phyloP scores from a whole-genome alignment of 495 filamentous ascomycete species.

The Podospora fimiseda region DNA sequence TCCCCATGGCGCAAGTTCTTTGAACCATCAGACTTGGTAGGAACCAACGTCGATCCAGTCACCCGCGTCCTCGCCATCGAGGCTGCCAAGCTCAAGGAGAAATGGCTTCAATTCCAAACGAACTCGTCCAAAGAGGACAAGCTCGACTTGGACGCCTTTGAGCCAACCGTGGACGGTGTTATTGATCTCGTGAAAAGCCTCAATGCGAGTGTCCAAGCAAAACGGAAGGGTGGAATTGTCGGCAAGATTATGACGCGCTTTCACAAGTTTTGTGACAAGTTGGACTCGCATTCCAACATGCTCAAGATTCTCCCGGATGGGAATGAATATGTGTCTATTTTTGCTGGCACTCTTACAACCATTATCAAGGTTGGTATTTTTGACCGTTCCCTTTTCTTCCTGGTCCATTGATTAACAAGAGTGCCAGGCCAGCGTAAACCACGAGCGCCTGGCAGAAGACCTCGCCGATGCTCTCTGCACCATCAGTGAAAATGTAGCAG shows the following conservation, averaged over 20 bases:
- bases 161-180: not conserved
- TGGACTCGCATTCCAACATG: conserved; percentile 33
- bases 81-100: not conserved
- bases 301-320: conserved; percentile 34
- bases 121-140: not conserved
- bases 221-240: not conserved
- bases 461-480: conserved; percentile 37
- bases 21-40: too few species aligned
- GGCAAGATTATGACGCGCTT: conserved; percentile 26
- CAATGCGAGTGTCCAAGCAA: not conserved
- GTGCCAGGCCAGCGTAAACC: conserved; percentile 36
- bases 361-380: conserved; percentile 27
- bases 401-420: not conserved
- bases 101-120: not conserved
- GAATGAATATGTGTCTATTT: conserved; percentile 36
- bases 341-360: conserved; percentile 42
- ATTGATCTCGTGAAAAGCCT: not conserved
- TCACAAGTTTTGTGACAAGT: conserved; percentile 32
- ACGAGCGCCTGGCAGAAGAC: conserved; percentile 40
- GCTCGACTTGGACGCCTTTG: not conserved
- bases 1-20: not conserved
- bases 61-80: not conserved
- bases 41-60: too few species aligned
- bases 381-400: not conserved
- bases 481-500: conserved; percentile 36